Conservation (phyloP, 2,329 filamentous ascomycete genomes). For the Pseudogymnoascus sp. region DNA sequence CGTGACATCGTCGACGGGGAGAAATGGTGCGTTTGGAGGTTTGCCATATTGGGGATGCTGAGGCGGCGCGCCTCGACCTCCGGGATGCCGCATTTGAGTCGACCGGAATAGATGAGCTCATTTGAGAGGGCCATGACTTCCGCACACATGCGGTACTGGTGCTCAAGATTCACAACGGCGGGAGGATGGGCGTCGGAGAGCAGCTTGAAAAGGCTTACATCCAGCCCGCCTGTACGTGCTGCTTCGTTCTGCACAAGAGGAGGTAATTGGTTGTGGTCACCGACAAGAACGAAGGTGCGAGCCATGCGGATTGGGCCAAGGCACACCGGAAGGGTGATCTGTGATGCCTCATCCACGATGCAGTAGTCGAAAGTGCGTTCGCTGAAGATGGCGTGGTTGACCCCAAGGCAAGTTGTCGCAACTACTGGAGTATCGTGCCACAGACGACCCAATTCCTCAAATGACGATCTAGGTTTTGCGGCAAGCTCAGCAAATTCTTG, state of each 20-base stretch:
- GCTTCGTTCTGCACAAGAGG: slow-evolving; percentile 90
- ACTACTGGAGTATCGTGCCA: slow-evolving; percentile 87
- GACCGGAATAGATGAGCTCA: slow-evolving; percentile 84
- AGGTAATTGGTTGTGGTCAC: slow-evolving; percentile 93
- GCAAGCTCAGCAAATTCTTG: slow-evolving; percentile 78
- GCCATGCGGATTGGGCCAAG: slow-evolving; percentile 91
- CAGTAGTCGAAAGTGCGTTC: slow-evolving; percentile 94
- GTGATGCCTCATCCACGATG: slow-evolving; percentile 95
- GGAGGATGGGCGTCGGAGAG: slow-evolving; percentile 82
- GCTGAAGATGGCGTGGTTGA: slow-evolving; percentile 82
- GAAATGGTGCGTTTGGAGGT: slow-evolving; percentile 54
- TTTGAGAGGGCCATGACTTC: slow-evolving; percentile 95
- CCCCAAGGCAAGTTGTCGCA: slow-evolving; percentile 88
- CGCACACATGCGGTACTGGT: slow-evolving; percentile 97
- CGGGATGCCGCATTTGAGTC: slow-evolving; percentile 80
- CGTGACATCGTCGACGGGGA: slow-evolving; percentile 39
- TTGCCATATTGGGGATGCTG: slow-evolving; percentile 57
- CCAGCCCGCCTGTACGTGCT: slow-evolving; percentile 76
- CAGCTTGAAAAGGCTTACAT: slow-evolving; percentile 89
- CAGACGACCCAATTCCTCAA: slow-evolving; percentile 75
- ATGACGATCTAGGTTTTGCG: slow-evolving; percentile 62
- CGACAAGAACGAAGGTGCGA: slow-evolving; percentile 86
- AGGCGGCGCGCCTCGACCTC: slow-evolving; percentile 65
- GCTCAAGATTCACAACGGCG: slow-evolving; percentile 84
- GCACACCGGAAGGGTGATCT: slow-evolving; percentile 93